These are phyloP conservation scores for Lachancea lanzarotensis DNA, from an alignment of 805 yeast genomes.

Conservation along the genomic window DNA sequence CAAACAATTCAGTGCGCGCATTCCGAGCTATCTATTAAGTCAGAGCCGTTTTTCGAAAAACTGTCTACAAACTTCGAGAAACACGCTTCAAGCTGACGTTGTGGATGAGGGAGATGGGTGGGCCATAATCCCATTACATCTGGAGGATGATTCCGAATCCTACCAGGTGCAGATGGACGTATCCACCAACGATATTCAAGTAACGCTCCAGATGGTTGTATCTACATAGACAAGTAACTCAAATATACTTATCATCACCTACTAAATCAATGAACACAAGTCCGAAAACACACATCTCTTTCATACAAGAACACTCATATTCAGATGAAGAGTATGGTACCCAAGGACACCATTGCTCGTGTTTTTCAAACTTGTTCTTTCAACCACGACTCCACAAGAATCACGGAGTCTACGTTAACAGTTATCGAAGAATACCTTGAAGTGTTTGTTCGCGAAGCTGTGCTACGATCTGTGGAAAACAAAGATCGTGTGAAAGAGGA, in stretches of 20 bases:
- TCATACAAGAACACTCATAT: neutral
- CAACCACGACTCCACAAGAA: slow-evolving; percentile 16
- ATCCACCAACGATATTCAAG: neutral
- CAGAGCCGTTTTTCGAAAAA: neutral
- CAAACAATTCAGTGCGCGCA: neutral
- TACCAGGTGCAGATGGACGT: slow-evolving; percentile 1
- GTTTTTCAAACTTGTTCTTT: slow-evolving; percentile 19
- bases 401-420: slow-evolving; percentile 19
- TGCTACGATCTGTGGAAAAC: slow-evolving; percentile 25
- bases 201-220: slow-evolving; percentile 1
- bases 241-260: neutral
- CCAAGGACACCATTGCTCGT: slow-evolving; percentile 21
- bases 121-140: slow-evolving; percentile 4
- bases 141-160: neutral
- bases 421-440: slow-evolving; percentile 24
- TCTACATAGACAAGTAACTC: neutral
- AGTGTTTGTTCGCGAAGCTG: slow-evolving; percentile 27
- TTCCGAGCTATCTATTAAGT: slow-evolving; percentile 5
- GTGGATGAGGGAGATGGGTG: slow-evolving; percentile 9
- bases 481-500: slow-evolving; percentile 11
- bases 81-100: neutral
- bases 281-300: neutral
- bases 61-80: neutral
- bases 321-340: slow-evolving; percentile 2
- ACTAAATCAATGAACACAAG: neutral